Percentiles rank a stretch among this genome's conserved stretches.
Evolutionary conservation across 768 basidiomycete genomes (phyloP).

Genomic region (Dioszegia hungarica): DNA sequence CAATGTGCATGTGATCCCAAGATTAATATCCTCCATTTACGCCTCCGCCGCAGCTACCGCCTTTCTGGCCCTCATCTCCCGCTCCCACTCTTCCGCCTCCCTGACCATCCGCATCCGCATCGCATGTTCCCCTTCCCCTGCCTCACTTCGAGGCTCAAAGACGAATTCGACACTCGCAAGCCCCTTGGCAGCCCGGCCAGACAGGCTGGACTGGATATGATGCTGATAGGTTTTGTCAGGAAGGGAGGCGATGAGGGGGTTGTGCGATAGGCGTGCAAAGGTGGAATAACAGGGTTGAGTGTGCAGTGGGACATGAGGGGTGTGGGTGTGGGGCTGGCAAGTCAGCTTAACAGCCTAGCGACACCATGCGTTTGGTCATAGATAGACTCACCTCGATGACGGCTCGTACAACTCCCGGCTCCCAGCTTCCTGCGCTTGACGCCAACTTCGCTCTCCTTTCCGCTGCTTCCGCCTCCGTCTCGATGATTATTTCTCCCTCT

Average conservation of each 20-base stretch:
- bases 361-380: neutral
- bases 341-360: neutral
- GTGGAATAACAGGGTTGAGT: constrained; percentile 25
- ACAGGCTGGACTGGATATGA: constrained; percentile 2
- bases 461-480: constrained; percentile 15
- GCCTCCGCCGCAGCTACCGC: no score
- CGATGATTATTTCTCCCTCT: constrained; percentile 28
- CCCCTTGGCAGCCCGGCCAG: constrained; percentile 11
- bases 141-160: constrained; percentile 13
- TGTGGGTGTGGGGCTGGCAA: constrained; percentile 43
- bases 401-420: constrained; percentile 29
- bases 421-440: constrained; percentile 27
- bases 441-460: constrained; percentile 3
- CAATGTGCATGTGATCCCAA: no score
- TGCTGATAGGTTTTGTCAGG: constrained; percentile 1
- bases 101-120: constrained; percentile 9
- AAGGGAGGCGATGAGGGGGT: constrained; percentile 1
- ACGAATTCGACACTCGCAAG: constrained; percentile 43
- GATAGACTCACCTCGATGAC: constrained; percentile 37
- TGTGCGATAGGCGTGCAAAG: neutral
- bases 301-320: constrained; percentile 38
- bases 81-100: constrained; percentile 39
- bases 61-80: neutral
- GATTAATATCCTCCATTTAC: no score
- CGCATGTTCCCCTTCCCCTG: constrained; percentile 5